A percentile compares a stretch with the other conserved stretches of the same genome.
Conservation (phyloP, 2,329 filamentous ascomycete species). For the Dactylella cylindrospora region DNA sequence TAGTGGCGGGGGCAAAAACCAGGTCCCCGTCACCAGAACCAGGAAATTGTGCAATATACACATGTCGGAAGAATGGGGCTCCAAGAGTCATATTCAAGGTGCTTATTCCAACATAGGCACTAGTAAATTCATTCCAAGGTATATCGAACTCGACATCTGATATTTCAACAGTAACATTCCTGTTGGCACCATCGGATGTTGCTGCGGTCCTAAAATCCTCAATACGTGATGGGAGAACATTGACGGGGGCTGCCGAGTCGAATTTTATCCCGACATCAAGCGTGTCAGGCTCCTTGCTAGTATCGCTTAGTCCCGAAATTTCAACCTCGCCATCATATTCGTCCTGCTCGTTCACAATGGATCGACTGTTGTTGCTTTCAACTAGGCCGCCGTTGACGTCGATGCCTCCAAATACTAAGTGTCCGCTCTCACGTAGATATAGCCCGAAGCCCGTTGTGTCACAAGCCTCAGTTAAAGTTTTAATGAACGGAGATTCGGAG, state of each 20-base stretch:
- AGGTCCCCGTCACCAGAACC: neutral
- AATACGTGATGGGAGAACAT: constrained; percentile 8
- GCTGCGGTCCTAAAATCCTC: neutral
- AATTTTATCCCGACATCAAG: too few species aligned
- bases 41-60: constrained; percentile 16
- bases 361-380: neutral
- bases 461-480: constrained; percentile 9
- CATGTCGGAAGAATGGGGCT: constrained; percentile 16
- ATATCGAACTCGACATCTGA: constrained; percentile 4
- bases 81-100: constrained; percentile 2
- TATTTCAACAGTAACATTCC: constrained; percentile 3
- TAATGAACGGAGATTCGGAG: constrained; percentile 6
- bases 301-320: neutral
- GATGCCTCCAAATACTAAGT: constrained; percentile 22
- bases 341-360: neutral
- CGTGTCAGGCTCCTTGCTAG: neutral
- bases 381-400: constrained; percentile 14
- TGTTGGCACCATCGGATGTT: neutral
- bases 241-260: constrained; percentile 2
- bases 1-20: constrained; percentile 1
- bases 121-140: constrained; percentile 9
- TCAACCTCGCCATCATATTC: neutral
- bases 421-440: constrained; percentile 6
- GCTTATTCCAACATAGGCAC: neutral
- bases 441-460: constrained; percentile 12